These are phyloP conservation scores for Neurospora sp. DNA, from an alignment of 495 filamentous ascomycete genomes.

Conservation along the genomic window DNA sequence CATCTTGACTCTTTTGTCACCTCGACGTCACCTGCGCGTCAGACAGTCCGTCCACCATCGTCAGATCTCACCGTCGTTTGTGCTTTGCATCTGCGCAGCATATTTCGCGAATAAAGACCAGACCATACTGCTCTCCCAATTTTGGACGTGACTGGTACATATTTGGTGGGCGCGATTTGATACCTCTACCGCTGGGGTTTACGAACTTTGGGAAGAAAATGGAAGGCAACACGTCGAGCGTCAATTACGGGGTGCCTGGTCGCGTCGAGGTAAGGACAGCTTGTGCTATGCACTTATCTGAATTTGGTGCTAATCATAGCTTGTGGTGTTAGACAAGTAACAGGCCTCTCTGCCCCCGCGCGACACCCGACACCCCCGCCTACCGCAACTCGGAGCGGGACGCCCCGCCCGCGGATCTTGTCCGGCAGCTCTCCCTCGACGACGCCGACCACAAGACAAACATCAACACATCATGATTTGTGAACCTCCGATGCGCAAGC, in stretches of 20 bases:
- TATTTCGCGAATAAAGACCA: neutral
- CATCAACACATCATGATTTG: neutral
- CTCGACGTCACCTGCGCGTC: neutral
- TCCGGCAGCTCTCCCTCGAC: neutral
- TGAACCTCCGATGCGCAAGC: no score
- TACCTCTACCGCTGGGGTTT: neutral
- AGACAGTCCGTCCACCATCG: neutral
- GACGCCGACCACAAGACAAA: neutral
- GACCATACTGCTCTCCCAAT: neutral
- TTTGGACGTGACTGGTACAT: neutral
- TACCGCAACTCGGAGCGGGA: no score
- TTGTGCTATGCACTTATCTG: neutral
- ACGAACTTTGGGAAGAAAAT: neutral
- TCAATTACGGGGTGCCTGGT: neutral
- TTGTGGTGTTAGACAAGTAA: neutral
- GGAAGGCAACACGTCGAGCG: neutral
- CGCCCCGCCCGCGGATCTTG: no score
- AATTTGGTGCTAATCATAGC: neutral
- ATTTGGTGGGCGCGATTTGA: no score
- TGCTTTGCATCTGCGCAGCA: neutral
- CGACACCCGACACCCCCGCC: neutral
- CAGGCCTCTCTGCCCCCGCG: neutral
- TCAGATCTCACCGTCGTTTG: neutral
- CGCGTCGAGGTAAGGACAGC: neutral
- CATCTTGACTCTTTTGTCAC: neutral